Evolutionary conservation across 106 monocot genomes (phyloP).

Genomic region (Acorus gramineus): DNA sequence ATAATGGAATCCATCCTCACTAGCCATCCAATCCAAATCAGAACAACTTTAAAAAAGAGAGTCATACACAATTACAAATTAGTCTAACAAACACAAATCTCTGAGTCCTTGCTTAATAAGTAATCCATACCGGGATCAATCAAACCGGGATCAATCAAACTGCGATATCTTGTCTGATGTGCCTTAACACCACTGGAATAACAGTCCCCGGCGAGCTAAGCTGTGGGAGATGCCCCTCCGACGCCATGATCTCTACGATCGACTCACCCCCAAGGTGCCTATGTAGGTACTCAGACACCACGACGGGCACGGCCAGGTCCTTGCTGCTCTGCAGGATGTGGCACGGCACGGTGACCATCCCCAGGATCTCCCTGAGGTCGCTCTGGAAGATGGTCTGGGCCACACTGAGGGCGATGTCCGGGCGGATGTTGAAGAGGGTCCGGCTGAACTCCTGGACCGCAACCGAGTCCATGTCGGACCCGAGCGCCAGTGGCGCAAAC

Average conservation of each 20-base stretch:
- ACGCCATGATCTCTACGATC: conserved; percentile 89
- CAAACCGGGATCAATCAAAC: neutral
- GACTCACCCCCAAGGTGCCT: conserved; percentile 60
- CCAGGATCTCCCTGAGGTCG: conserved; percentile 47
- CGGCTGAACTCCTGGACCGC: conserved; percentile 97
- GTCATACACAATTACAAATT: no score
- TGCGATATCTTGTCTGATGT: conserved; percentile 67
- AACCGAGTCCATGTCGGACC: conserved; percentile 89
- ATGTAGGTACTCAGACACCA: conserved; percentile 83
- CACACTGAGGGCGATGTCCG: conserved; percentile 82
- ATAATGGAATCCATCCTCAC: no score
- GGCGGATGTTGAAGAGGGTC: conserved; percentile 92
- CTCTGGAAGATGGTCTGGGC: conserved; percentile 78
- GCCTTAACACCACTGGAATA: conserved; percentile 74
- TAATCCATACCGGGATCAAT: no score
- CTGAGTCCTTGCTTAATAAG: no score
- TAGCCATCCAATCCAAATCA: no score
- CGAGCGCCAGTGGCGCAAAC: conserved; percentile 74
- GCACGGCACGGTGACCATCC: conserved; percentile 66
- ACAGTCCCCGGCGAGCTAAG: conserved; percentile 83
- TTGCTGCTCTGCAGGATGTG: conserved; percentile 92
- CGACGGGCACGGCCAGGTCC: conserved; percentile 86
- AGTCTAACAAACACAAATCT: no score
- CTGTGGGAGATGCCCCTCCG: conserved; percentile 92
- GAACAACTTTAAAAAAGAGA: no score